Conservation (phyloP, 768 basidiomycete genomes). For the Termitomyces sp. region DNA sequence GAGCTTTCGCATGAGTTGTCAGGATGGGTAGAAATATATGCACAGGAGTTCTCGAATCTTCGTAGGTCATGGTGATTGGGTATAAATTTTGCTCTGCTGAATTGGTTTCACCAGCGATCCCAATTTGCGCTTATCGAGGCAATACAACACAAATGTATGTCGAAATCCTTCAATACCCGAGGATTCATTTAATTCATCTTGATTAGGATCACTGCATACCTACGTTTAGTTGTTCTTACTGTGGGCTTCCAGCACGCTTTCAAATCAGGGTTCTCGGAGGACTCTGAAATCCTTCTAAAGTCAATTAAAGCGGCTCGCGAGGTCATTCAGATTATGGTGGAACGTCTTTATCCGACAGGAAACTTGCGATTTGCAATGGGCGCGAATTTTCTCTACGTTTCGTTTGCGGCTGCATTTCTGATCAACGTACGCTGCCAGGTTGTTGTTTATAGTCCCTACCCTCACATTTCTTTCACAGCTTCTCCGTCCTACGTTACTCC, state of each 20-base stretch:
- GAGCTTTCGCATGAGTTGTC: conserved; percentile 30
- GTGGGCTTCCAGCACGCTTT: conserved; percentile 46
- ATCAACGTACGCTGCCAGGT: conserved; percentile 41
- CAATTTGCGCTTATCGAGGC: conserved; percentile 38
- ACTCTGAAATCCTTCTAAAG: conserved; percentile 38
- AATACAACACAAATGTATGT: conserved; percentile 39
- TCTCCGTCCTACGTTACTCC: conserved; percentile 42
- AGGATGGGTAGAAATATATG: conserved; percentile 35
- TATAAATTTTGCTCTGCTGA: background rate
- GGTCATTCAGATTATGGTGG: conserved; percentile 49
- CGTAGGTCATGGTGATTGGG: conserved; percentile 16
- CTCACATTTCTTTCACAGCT: conserved; percentile 27
- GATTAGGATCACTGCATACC: conserved; percentile 45
- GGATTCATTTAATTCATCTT: background rate
- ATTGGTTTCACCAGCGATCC: conserved; percentile 24
- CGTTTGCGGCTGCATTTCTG: conserved; percentile 57
- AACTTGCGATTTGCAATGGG: conserved; percentile 53
- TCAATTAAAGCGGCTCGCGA: conserved; percentile 51
- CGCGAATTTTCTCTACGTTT: conserved; percentile 43
- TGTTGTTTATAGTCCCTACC: background rate
- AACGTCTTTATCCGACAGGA: conserved; percentile 47
- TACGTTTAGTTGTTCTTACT: conserved; percentile 52
- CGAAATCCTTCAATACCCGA: background rate
- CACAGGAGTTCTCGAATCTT: conserved; percentile 26
- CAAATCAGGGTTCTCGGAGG: conserved; percentile 31